phyloP scores from a whole-genome alignment of 2,329 filamentous ascomycete genomes.

The Talaromyces sp. region DNA sequence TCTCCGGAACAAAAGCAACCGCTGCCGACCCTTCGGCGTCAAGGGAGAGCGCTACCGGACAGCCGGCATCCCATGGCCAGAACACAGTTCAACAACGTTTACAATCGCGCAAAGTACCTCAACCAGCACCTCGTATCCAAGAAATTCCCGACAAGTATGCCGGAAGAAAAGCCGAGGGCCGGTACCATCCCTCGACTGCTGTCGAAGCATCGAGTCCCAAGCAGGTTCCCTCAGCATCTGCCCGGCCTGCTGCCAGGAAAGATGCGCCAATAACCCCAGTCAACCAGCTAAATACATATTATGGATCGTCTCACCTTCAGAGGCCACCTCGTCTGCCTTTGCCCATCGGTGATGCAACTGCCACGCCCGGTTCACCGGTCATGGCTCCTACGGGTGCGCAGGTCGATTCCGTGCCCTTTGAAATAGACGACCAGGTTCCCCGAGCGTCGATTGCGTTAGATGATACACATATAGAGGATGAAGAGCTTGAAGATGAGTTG shows the following conservation, averaged over 20 bases:
- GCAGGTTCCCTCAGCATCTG: constrained; percentile 29
- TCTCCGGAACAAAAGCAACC: constrained; percentile 35
- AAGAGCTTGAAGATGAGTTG: constrained; percentile 72
- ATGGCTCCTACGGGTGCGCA: constrained; percentile 62
- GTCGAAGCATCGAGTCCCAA: constrained; percentile 34
- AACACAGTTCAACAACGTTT: constrained; percentile 37
- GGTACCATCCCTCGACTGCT: constrained; percentile 18
- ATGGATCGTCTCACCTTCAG: constrained; percentile 39
- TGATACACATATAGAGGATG: constrained; percentile 59
- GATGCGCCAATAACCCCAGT: constrained; percentile 36
- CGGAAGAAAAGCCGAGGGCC: constrained; percentile 19
- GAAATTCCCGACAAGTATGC: constrained; percentile 21
- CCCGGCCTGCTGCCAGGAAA: constrained; percentile 24
- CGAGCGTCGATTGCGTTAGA: constrained; percentile 54
- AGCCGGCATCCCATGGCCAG: constrained; percentile 31
- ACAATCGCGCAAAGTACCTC: constrained; percentile 34
- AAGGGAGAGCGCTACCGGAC: constrained; percentile 39
- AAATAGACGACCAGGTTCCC: constrained; percentile 50
- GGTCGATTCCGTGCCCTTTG: constrained; percentile 43
- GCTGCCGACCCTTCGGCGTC: constrained; percentile 41
- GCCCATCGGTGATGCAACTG: constrained; percentile 86
- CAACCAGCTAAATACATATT: constrained; percentile 47
- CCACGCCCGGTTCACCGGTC: constrained; percentile 86
- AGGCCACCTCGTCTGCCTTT: constrained; percentile 82
- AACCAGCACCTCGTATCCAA: constrained; percentile 22